These are phyloP conservation scores for Parastagonospora avenae DNA, from an alignment of 2,329 filamentous ascomycete species.

Conservation along the genomic window DNA sequence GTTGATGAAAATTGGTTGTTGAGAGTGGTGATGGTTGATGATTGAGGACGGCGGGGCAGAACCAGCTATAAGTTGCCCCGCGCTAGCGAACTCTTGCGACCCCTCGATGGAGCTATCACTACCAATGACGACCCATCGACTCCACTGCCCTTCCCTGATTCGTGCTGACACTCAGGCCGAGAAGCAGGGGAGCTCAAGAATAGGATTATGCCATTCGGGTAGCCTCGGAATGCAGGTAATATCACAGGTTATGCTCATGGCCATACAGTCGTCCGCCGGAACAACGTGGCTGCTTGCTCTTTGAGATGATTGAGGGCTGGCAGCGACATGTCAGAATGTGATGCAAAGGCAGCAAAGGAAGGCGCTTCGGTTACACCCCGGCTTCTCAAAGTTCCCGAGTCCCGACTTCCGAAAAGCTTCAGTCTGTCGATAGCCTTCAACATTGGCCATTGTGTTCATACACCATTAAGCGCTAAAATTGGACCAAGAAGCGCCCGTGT, in stretches of 20 bases:
- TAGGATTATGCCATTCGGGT: conserved; percentile 1
- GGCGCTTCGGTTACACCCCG: background rate
- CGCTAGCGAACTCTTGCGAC: background rate
- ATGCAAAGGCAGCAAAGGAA: background rate
- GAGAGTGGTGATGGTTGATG: conserved; percentile 17
- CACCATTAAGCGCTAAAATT: too few species aligned
- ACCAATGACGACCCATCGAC: background rate
- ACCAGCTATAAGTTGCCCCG: background rate
- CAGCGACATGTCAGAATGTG: too few species aligned
- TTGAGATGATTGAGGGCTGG: background rate
- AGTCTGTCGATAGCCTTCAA: background rate
- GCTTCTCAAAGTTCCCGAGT: background rate
- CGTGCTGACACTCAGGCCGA: background rate
- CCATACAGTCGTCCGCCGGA: too few species aligned
- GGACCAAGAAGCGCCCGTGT: too few species aligned
- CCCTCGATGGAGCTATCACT: background rate
- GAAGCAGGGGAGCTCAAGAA: background rate
- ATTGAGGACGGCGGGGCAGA: conserved; percentile 12
- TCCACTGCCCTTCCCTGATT: background rate
- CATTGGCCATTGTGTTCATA: background rate
- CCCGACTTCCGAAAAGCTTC: background rate
- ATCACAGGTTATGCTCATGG: too few species aligned
- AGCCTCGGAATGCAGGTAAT: background rate
- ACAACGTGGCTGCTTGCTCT: background rate
- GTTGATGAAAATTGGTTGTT: conserved; percentile 9